Base-by-base conservation (phyloP, 108 stramenopile genomes). In the Discostella stelligeroides region DNA sequence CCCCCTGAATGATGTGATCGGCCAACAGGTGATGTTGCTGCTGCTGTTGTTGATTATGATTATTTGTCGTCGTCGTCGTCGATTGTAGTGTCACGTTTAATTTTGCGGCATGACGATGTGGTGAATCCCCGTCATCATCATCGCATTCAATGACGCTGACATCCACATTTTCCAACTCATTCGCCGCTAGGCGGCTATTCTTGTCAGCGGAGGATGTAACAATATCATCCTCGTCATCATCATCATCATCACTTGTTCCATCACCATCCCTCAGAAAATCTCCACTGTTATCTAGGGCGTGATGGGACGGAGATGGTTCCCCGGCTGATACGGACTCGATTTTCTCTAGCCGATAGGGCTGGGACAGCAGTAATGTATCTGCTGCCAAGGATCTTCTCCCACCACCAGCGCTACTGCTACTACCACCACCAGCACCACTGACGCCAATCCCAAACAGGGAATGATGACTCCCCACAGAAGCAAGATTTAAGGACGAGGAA, bases 61-160 rank as follows among this genome's bases (percentile, higher is more conserved):
- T 12, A 27, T 3, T 53, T 24, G 34, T 30, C 11, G 45, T 4
- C 23, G 43, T 14, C 25, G 21, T 28, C 46, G 18, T 41, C 21
- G 25, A 29, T n/a, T n/a, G n/a, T n/a, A n/a, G n/a, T 18, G 48
- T 38, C 48, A 25, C 20, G n/a, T 3, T 63, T 46, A 23, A 17
- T 24, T 24, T 39, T 46, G 37, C 8, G 13, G 25, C 24, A 4
- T 53, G 12, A 2, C 23, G 39, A 34, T 51, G n/a, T 25, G 46
- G 47, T 7, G 55, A 64, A 43, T 62, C 61, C 61, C n/a, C n/a
- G n/a, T 62, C 61, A 12, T 30, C 53, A 14, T 45, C 61, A 17
- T 72, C 71, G 55, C 49, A 73, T 48, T 73, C 63, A 15, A 73
- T 73, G 37, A 51, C 72, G 55, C 54, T 56, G 10, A 73, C 72